A percentile compares a stretch with the other conserved stretches of the same genome.
Conservation (phyloP, 2,329 filamentous ascomycete species). For the Fusarium poae region DNA sequence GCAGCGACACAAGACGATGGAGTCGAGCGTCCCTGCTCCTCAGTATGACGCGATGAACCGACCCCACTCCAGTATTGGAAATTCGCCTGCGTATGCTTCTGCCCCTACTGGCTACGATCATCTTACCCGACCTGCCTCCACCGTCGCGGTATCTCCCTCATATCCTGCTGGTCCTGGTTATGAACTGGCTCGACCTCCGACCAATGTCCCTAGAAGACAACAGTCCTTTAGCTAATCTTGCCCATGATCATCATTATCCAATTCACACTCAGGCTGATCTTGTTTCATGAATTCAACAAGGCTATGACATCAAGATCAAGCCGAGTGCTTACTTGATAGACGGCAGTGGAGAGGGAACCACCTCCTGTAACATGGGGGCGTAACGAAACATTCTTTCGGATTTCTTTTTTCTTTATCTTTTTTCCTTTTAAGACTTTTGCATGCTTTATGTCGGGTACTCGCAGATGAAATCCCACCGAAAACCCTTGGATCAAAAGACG, state of each 20-base stretch:
- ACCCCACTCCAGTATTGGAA: slow-evolving; percentile 60
- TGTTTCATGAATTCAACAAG: neutral
- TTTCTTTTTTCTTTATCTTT: slow-evolving; percentile 13
- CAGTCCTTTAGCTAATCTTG: slow-evolving; percentile 45
- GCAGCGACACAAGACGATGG: slow-evolving; percentile 84
- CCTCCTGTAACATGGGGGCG: slow-evolving; percentile 6
- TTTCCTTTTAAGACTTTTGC: slow-evolving; percentile 37
- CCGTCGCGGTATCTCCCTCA: slow-evolving; percentile 31
- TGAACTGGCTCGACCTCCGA: slow-evolving; percentile 63
- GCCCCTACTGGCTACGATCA: slow-evolving; percentile 25
- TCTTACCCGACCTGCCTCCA: slow-evolving; percentile 27
- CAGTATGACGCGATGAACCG: slow-evolving; percentile 65
- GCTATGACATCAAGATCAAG: slow-evolving; percentile 8
- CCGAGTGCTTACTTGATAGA: slow-evolving; percentile 8
- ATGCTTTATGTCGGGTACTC: slow-evolving; percentile 49
- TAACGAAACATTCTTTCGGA: slow-evolving; percentile 39
- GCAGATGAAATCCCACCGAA: slow-evolving; percentile 49
- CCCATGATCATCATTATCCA: neutral
- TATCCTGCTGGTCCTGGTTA: slow-evolving; percentile 60
- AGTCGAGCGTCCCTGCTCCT: slow-evolving; percentile 66
- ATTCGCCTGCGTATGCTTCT: slow-evolving; percentile 45
- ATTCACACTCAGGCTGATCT: neutral
- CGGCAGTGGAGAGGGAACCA: slow-evolving; percentile 13
- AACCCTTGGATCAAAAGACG: slow-evolving; percentile 47
- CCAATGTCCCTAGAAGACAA: slow-evolving; percentile 58